Conservation (phyloP, 306 rosid genomes). For the Echinosophora koreensis region DNA sequence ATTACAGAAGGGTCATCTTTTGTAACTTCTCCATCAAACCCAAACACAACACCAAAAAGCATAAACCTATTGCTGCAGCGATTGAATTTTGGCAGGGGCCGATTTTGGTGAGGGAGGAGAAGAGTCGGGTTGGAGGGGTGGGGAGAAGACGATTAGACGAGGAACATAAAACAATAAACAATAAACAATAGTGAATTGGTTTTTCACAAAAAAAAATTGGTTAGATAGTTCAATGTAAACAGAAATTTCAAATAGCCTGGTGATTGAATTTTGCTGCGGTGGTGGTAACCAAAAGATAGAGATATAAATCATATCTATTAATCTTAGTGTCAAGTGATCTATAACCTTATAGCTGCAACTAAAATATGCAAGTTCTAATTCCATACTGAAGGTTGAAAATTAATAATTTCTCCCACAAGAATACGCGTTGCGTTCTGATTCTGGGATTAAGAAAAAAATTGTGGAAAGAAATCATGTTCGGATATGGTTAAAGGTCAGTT, state of each 20-base stretch:
- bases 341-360: conserved; percentile 3
- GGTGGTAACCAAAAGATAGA: background rate
- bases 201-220: too few species aligned
- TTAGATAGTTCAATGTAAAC: background rate
- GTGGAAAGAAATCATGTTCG: background rate
- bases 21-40: too few species aligned
- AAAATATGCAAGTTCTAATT: background rate
- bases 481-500: conserved; percentile 2
- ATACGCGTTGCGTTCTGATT: background rate
- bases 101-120: too few species aligned
- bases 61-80: too few species aligned
- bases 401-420: background rate
- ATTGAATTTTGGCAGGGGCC: too few species aligned
- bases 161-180: too few species aligned
- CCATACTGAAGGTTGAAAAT: conserved; percentile 16
- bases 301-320: background rate
- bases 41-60: too few species aligned
- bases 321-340: background rate
- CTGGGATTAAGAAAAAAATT: background rate
- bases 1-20: too few species aligned
- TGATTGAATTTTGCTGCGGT: background rate
- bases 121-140: too few species aligned
- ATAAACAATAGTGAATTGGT: too few species aligned
- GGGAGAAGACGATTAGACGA: too few species aligned
- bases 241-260: background rate